Base-by-base conservation (phyloP, 352 stramenopile genomes). In the Phytophthora sp. region DNA sequence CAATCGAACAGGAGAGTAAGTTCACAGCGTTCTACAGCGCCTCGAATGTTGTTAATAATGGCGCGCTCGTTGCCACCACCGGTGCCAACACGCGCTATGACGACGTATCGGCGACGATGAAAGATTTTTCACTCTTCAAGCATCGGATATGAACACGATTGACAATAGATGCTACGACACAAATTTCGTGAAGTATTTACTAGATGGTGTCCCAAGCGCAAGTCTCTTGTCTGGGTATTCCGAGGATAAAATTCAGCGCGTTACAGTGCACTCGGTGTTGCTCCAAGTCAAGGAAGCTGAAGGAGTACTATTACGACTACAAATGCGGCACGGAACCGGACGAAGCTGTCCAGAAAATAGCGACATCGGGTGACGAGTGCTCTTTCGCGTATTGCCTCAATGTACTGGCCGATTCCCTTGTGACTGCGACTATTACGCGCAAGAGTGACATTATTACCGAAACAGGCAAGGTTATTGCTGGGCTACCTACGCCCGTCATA, bases 241-340 rank as follows among this genome's bases (percentile, higher is more conserved):
- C 24, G n/a, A 29, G 2, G 4, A n/a, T 38, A 13, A 47, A 59
- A 11, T n/a, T 70, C 23, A 42, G 54, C 8, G 31, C 15, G 1
- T 20, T 74, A 11, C 31, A 50, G 41, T 74, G 66, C 47, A 70
- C 46, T 7, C 60, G 66, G 1, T 74, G 66, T 39, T 74, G 66
- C 27, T 57, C 41, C 4, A 70, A 74, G 53, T 46, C 38, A 2
- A 33, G 23, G 4, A 70, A 45, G 11, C 66, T 73, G 1, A 23
- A 58, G 13, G 60, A 70, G 13, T 57, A 63, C 21, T 69, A 66
- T 8, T 70, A 74, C 24, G 59, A 69, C n/a, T 74, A 63, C 54
- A 54, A 62, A 13, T 74, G 66, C 16, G 54, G 59, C 11, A 56
- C 38, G 3, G 15, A 33, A 8, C 7, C 29, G 11, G 26, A 24